Base-by-base conservation (phyloP, 208 protist species). In the Trypanosoma rangeli region DNA sequence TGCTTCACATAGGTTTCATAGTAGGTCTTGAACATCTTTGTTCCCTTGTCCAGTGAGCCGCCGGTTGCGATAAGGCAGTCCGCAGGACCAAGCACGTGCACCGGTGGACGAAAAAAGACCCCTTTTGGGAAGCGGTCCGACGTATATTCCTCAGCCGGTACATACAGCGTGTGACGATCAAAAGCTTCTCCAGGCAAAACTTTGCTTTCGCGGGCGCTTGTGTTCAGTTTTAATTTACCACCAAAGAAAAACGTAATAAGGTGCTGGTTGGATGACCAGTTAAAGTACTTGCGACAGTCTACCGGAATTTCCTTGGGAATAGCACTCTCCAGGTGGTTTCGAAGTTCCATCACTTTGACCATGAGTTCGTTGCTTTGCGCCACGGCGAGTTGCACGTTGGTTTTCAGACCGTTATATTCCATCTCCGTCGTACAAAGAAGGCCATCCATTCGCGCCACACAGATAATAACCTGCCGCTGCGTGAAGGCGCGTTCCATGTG, bases 401-500 rank as follows among this genome's bases (percentile, higher is more conserved):
- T 96, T 54, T 94, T 93, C 13, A 97, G 79, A 20, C 94, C 94
- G 71, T 97, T 97, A 83, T 96, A 97, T 74, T 97, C 91, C 94
- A 97, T 97, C 71, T 97, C 91, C 3, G 94, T 95, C 16, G 92
- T 97, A 73, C 88, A 94, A 39, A 96, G 80, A 39, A 97, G 68
- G 24, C 87, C 87, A 65, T 97, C 90, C 94, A 97, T 97, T 57
- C 92, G 91, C 5, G 90, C 86, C 64, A 49, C 63, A 60, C 87
- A 85, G 22, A 97, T 87, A 53, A 94, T 90, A 49, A 82, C 80
- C 78, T 96, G 90, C 54, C 86, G 77, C 74, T 94, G 86, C 49
- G 80, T 74, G 24, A 95, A 68, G 10, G 89, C 84, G 13, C 86
- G 79, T 74, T 95, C 89, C 62, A 94, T 80, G 70, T 97, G 94